These are phyloP conservation scores for Globisporangium recalcitrans DNA, from an alignment of 352 stramenopile species.

Conservation along the genomic window DNA sequence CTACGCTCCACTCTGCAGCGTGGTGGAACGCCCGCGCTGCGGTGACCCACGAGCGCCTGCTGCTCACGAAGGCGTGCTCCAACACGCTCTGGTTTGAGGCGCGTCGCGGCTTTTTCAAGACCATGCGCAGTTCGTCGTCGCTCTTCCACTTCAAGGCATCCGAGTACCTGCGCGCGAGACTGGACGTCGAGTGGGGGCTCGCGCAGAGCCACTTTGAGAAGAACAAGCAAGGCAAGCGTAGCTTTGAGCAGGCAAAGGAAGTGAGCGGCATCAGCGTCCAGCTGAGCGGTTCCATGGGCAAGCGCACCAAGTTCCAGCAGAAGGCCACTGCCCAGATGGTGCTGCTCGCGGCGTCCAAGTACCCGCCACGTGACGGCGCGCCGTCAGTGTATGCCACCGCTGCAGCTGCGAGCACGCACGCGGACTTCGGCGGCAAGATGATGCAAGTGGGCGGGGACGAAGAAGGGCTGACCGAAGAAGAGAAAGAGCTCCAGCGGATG, in stretches of 20 bases:
- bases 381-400: constrained; percentile 51
- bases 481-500: constrained; percentile 50
- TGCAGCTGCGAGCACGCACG: constrained; percentile 51
- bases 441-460: constrained; percentile 13
- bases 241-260: constrained; percentile 84
- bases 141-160: constrained; percentile 38
- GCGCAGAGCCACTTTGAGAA: constrained; percentile 91
- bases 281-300: constrained; percentile 90
- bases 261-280: constrained; percentile 80
- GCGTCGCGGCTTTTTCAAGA: constrained; percentile 50
- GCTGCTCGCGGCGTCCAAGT: constrained; percentile 64
- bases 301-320: constrained; percentile 94
- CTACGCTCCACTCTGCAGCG: constrained; percentile 35
- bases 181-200: constrained; percentile 92
- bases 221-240: constrained; percentile 85
- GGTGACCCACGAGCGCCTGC: constrained; percentile 62
- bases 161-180: constrained; percentile 55
- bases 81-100: constrained; percentile 80
- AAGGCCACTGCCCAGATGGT: constrained; percentile 89
- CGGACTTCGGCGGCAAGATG: constrained; percentile 62
- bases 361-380: constrained; percentile 30
- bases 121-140: constrained; percentile 23
- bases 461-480: constrained; percentile 44
- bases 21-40: constrained; percentile 79
- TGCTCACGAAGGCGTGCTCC: constrained; percentile 55